phyloP scores from a whole-genome alignment of 2,329 filamentous ascomycete genomes.

The Sporothrix brasiliensis region DNA sequence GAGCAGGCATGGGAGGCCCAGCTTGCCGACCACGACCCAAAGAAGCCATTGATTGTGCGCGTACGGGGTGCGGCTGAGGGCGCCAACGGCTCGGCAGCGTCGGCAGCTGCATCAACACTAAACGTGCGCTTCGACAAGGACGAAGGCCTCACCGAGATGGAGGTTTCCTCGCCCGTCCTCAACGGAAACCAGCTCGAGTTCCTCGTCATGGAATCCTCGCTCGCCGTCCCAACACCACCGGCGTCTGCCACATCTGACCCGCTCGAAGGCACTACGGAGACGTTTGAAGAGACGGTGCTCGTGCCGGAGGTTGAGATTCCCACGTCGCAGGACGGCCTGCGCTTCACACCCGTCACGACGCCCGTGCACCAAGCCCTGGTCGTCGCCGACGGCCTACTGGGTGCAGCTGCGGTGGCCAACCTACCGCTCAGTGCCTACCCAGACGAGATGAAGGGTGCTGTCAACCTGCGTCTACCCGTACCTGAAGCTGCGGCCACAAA shows the following conservation, averaged over 20 bases:
- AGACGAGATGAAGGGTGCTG: constrained; percentile 56
- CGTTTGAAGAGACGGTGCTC: constrained; percentile 67
- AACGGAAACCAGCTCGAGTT: constrained; percentile 67
- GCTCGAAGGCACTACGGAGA: constrained; percentile 45
- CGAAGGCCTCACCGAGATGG: constrained; percentile 59
- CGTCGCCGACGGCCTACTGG: constrained; percentile 71
- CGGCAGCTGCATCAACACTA: constrained; percentile 39
- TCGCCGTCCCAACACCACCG: constrained; percentile 51
- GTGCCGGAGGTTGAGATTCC: constrained; percentile 74
- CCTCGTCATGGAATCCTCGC: constrained; percentile 51
- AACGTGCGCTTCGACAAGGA: constrained; percentile 25
- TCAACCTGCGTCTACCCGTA: constrained; percentile 54
- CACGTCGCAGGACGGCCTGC: constrained; percentile 54
- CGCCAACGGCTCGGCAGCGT: constrained; percentile 36
- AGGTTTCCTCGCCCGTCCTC: constrained; percentile 64
- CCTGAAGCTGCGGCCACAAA: constrained; percentile 40
- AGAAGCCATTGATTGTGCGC: constrained; percentile 65
- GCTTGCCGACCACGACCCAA: constrained; percentile 55
- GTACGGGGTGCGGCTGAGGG: constrained; percentile 44
- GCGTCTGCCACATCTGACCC: constrained; percentile 38
- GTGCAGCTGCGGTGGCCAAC: constrained; percentile 59
- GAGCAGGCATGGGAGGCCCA: constrained; percentile 69
- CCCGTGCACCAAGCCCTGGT: constrained; percentile 83
- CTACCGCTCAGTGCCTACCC: constrained; percentile 47
- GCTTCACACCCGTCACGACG: constrained; percentile 69